phyloP scores from a whole-genome alignment of 2,329 filamentous ascomycete species.

The Sclerotiophoma versabilis region DNA sequence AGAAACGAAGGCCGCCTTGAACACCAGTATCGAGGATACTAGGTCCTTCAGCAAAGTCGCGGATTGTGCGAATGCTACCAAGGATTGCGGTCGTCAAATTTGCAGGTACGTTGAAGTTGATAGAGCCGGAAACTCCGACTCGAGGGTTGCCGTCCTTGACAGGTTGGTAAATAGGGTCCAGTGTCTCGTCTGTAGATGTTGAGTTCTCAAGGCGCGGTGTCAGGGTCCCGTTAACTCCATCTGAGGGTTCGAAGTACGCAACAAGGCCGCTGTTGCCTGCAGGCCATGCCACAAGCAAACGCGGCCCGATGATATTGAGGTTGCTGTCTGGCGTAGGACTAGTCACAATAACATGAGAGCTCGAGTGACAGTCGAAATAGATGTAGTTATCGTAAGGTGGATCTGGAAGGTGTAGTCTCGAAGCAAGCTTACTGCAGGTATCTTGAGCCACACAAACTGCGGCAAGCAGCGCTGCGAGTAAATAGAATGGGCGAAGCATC shows the following conservation, averaged over 20 bases:
- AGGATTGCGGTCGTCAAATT: slow-evolving; percentile 63
- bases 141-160: slow-evolving; percentile 47
- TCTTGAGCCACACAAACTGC: slow-evolving; percentile 2
- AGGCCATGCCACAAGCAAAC: slow-evolving; percentile 69
- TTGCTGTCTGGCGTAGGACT: slow-evolving; percentile 63
- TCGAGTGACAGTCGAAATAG: slow-evolving; percentile 68
- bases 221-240: slow-evolving; percentile 62
- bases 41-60: slow-evolving; percentile 66
- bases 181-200: slow-evolving; percentile 51
- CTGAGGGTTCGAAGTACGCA: slow-evolving; percentile 63
- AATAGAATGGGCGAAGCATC: background rate
- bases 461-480: slow-evolving; percentile 4
- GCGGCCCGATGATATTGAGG: slow-evolving; percentile 62
- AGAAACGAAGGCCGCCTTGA: slow-evolving; percentile 61
- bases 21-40: slow-evolving; percentile 60
- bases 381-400: slow-evolving; percentile 71
- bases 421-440: slow-evolving; percentile 22
- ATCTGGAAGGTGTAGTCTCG: slow-evolving; percentile 58
- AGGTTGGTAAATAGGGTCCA: slow-evolving; percentile 56
- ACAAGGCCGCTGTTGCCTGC: slow-evolving; percentile 69
- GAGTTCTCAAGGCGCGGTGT: slow-evolving; percentile 62
- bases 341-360: slow-evolving; percentile 67
- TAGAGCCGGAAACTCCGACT: slow-evolving; percentile 61
- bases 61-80: slow-evolving; percentile 68
- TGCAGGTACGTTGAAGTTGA: slow-evolving; percentile 67